Percentiles rank a stretch among this genome's conserved stretches.
Conservation (phyloP, 768 basidiomycete genomes). For the Tricholoma furcatifolium region DNA sequence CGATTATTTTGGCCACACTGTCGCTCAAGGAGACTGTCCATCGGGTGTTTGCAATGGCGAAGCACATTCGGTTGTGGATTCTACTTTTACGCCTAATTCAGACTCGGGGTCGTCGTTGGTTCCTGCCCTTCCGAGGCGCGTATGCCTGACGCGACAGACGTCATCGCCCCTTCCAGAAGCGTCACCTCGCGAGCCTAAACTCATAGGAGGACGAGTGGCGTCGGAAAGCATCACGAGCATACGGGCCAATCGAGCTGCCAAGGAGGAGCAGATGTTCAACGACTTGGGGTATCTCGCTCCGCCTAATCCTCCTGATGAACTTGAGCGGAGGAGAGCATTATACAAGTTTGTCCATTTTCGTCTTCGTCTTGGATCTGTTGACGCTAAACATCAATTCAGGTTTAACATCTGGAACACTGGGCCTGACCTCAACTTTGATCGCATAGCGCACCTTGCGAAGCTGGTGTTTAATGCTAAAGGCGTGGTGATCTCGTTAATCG, state of each 20-base stretch:
- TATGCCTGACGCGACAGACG: conserved; percentile 58
- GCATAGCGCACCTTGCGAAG: conserved; percentile 90
- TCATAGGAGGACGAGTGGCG: conserved; percentile 29
- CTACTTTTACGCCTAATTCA: conserved; percentile 2
- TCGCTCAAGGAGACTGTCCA: not conserved
- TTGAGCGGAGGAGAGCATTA: conserved; percentile 77
- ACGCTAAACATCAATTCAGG: conserved; percentile 33
- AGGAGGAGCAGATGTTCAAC: conserved; percentile 66
- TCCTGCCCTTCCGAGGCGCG: conserved; percentile 49
- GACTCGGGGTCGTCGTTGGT: conserved; percentile 31
- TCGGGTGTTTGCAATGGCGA: too few species aligned
- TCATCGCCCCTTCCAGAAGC: conserved; percentile 62
- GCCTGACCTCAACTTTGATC: conserved; percentile 87
- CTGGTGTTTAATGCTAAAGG: conserved; percentile 90
- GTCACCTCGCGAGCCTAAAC: conserved; percentile 29
- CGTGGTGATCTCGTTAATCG: conserved; percentile 80
- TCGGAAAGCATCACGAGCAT: conserved; percentile 27
- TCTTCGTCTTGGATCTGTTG: not conserved
- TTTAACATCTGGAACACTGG: conserved; percentile 91
- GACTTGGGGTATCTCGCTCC: conserved; percentile 73
- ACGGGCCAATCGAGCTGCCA: conserved; percentile 49
- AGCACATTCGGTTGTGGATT: too few species aligned
- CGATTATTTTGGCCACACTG: conserved; percentile 14
- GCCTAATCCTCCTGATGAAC: conserved; percentile 83
- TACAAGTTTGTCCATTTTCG: conserved; percentile 59